These are phyloP conservation scores for Amylostereum areolatum DNA, from an alignment of 1,284 basidiomycete genomes.

Conservation along the genomic window DNA sequence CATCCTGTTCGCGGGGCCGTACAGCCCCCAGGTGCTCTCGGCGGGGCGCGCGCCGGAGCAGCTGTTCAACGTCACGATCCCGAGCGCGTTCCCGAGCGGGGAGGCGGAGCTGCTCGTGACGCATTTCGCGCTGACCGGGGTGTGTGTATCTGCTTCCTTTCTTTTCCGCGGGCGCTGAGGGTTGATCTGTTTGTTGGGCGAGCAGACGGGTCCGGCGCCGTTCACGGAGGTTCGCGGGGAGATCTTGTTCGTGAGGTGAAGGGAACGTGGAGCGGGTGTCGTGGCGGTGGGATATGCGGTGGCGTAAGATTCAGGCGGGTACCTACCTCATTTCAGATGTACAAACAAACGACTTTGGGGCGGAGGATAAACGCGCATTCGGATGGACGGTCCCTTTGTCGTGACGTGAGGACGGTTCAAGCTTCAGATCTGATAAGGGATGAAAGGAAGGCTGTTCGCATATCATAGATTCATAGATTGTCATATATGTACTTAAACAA, in stretches of 20 bases:
- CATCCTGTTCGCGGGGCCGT: conserved; percentile 40
- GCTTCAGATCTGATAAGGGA: no score
- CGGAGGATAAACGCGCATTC: no score
- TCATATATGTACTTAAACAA: no score
- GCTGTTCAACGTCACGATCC: conserved; percentile 45
- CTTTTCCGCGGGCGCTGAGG: neutral
- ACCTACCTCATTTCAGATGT: no score
- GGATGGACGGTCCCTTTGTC: no score
- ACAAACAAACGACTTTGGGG: no score
- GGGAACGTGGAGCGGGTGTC: no score
- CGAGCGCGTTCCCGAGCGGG: conserved; percentile 23
- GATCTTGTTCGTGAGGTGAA: neutral
- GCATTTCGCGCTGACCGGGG: conserved; percentile 41
- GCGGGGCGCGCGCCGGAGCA: conserved; percentile 20
- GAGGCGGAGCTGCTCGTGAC: conserved; percentile 32
- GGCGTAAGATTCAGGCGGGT: no score
- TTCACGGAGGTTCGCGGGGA: conserved; percentile 1
- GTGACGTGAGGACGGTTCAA: no score
- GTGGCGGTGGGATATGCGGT: no score
- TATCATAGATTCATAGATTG: no score
- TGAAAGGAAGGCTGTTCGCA: no score
- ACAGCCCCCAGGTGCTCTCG: conserved; percentile 28
- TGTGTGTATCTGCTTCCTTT: conserved; percentile 21
- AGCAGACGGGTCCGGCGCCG: conserved; percentile 7
- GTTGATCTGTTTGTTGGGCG: neutral